phyloP scores from a whole-genome alignment of 1,284 basidiomycete genomes.

The Neolentinus lepideus region DNA sequence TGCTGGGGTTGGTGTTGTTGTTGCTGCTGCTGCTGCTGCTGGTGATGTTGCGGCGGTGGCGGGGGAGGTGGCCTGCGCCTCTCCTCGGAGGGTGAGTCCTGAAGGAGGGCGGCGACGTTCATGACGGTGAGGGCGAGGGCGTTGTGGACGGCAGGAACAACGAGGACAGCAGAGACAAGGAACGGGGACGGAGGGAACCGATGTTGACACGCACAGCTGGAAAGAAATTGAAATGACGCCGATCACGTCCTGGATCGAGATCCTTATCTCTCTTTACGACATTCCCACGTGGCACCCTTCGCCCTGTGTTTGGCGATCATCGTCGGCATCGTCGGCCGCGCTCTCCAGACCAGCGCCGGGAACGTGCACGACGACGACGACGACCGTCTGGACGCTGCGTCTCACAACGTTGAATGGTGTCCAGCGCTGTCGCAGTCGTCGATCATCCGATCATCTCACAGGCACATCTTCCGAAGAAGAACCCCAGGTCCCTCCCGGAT shows the following conservation, averaged over 20 bases:
- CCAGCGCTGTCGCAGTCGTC: neutral
- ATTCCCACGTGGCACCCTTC: neutral
- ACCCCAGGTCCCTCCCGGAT: neutral
- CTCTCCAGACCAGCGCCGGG: neutral
- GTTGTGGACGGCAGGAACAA: constrained; percentile 1
- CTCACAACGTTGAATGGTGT: neutral
- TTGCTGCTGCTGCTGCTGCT: constrained; percentile 16
- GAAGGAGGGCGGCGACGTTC: constrained; percentile 67
- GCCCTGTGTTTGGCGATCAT: neutral
- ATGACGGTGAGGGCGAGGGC: constrained; percentile 27
- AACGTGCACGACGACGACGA: neutral
- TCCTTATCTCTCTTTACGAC: constrained; percentile 1
- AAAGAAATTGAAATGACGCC: constrained; percentile 1
- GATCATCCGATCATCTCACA: neutral
- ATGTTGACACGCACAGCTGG: neutral
- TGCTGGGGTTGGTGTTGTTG: constrained; percentile 14
- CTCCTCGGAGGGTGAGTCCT: constrained; percentile 59
- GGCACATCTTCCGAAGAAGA: neutral
- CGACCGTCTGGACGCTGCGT: neutral
- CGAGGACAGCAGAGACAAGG: constrained; percentile 6
- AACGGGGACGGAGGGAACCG: neutral
- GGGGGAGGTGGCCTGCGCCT: constrained; percentile 12
- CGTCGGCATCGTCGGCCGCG: neutral
- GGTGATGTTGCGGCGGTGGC: constrained; percentile 13
- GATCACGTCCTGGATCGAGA: constrained; percentile 4